phyloP scores from a whole-genome alignment of 2,329 filamentous ascomycete genomes.

The Curvularia verruculosa region DNA sequence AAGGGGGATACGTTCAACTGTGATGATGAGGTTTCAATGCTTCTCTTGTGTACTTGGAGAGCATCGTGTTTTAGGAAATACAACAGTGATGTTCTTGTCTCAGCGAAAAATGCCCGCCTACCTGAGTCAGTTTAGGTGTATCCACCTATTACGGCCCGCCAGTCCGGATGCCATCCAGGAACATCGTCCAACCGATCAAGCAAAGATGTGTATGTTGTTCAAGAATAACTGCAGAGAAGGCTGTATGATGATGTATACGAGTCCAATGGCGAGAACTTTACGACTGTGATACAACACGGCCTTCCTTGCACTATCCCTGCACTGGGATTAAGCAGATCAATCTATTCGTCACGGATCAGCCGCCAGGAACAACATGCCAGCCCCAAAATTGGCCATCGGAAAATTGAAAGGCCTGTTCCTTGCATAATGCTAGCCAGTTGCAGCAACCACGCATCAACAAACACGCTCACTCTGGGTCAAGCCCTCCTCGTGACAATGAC shows the following conservation, averaged over 20 bases:
- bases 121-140: neutral
- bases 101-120: neutral
- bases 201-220: neutral
- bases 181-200: neutral
- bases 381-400: neutral
- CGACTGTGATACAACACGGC: neutral
- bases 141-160: neutral
- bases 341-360: neutral
- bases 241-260: neutral
- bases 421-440: neutral
- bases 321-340: neutral
- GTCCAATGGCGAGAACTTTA: neutral
- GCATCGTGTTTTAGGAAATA: neutral
- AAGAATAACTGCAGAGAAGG: neutral
- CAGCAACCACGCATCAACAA: neutral
- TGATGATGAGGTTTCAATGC: neutral
- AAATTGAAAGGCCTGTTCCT: neutral
- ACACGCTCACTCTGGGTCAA: neutral
- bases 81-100: neutral
- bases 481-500: neutral
- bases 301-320: neutral
- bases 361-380: neutral
- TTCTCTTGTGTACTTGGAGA: neutral
- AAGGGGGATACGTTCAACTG: neutral
- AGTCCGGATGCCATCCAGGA: neutral